A percentile compares a stretch with the other conserved stretches of the same genome.
phyloP scores from a whole-genome alignment of 2,329 filamentous ascomycete genomes.

The Keithomyces neogunnii region DNA sequence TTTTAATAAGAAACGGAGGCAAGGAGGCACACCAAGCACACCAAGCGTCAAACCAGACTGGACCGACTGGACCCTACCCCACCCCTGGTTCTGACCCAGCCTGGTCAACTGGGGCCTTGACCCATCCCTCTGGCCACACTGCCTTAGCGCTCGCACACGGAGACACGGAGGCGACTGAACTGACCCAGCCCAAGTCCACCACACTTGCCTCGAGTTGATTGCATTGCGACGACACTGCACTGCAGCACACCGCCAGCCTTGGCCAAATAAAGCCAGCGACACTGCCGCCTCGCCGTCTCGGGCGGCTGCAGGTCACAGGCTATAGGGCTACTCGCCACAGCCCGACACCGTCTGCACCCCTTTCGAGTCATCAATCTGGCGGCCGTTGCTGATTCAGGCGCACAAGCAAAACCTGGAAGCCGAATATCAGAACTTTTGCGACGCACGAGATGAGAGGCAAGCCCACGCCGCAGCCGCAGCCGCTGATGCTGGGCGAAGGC shows the following conservation, averaged over 20 bases:
- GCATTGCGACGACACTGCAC: background rate
- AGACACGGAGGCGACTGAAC: no score
- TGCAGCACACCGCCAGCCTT: background rate
- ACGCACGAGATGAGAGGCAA: slow-evolving; percentile 44
- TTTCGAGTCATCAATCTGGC: no score
- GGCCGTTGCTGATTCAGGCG: no score
- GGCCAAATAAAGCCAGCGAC: background rate
- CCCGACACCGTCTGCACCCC: no score
- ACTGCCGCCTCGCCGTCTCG: background rate
- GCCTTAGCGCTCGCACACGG: background rate
- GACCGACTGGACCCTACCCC: background rate
- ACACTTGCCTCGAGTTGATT: background rate
- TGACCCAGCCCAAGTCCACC: no score
- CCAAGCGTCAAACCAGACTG: no score
- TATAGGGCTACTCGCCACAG: background rate
- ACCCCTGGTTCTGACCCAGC: background rate
- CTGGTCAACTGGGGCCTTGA: background rate
- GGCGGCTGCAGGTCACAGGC: background rate
- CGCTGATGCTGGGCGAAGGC: slow-evolving; percentile 41
- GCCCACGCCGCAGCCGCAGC: slow-evolving; percentile 49
- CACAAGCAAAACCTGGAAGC: background rate
- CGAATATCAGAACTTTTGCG: background rate
- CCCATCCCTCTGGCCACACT: background rate
- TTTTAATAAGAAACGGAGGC: background rate
- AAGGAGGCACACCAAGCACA: background rate